phyloP scores from a whole-genome alignment of 2,329 filamentous ascomycete species.

The Xylariaceae sp. region DNA sequence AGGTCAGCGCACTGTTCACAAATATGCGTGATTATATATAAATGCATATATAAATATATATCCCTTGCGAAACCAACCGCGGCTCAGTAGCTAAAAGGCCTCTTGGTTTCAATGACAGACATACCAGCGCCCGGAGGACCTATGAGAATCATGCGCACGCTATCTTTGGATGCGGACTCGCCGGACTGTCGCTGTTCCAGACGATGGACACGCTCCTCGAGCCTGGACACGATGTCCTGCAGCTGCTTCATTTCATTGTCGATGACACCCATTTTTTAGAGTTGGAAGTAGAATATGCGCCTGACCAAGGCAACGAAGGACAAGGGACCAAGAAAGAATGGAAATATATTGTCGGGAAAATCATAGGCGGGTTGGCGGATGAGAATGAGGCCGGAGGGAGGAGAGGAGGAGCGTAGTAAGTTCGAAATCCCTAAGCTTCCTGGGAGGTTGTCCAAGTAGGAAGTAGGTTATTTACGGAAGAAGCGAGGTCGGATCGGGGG shows the following conservation, averaged over 20 bases:
- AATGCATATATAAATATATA: no score
- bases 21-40: no score
- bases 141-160: slow-evolving; percentile 96
- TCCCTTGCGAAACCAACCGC: no score
- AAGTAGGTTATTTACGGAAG: not conserved
- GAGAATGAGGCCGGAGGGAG: slow-evolving; percentile 4
- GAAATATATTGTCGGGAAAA: slow-evolving; percentile 17
- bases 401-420: slow-evolving; percentile 18
- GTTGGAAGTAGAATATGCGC: slow-evolving; percentile 26
- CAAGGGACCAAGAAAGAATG: slow-evolving; percentile 24
- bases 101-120: slow-evolving; percentile 40
- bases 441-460: no score
- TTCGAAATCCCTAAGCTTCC: no score
- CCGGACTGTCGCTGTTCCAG: slow-evolving; percentile 75
- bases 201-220: slow-evolving; percentile 84
- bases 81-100: not conserved
- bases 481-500: slow-evolving; percentile 30
- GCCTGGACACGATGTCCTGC: slow-evolving; percentile 78
- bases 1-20: slow-evolving; percentile 22
- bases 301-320: slow-evolving; percentile 29
- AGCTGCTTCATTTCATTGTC: slow-evolving; percentile 84
- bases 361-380: not conserved
- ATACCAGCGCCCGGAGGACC: slow-evolving; percentile 95
- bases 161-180: slow-evolving; percentile 58
- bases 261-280: slow-evolving; percentile 77